These are phyloP conservation scores for Trichophyton simii DNA, from an alignment of 2,329 filamentous ascomycete genomes.

Conservation along the genomic window DNA sequence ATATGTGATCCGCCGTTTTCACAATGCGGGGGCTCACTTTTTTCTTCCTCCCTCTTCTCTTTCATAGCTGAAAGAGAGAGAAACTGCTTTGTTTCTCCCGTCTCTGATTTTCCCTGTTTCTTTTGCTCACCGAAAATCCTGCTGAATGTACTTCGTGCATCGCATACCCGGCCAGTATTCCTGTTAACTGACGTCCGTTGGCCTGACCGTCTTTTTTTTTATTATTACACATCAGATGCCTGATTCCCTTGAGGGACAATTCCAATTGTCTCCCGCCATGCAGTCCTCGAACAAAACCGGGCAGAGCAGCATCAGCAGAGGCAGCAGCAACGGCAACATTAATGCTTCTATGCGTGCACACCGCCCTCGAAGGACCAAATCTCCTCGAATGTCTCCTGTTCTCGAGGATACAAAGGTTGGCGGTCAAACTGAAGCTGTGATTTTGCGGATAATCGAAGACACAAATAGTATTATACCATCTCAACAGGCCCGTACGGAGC, in stretches of 20 bases:
- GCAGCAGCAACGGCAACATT: not conserved
- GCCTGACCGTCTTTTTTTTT: constrained; percentile 6
- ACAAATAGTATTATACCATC: constrained; percentile 21
- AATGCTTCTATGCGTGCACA: constrained; percentile 26
- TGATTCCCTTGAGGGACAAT: constrained; percentile 17
- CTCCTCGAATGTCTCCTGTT: constrained; percentile 19
- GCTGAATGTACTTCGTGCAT: not conserved
- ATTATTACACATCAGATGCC: constrained; percentile 7
- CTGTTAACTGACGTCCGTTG: not conserved
- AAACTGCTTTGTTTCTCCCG: not conserved
- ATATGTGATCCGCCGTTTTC: constrained; percentile 4
- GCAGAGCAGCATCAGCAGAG: constrained; percentile 1
- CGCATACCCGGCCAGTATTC: constrained; percentile 1
- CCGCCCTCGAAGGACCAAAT: constrained; percentile 16
- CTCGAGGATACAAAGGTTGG: constrained; percentile 21
- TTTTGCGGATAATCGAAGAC: constrained; percentile 29
- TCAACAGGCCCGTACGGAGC: constrained; percentile 13
- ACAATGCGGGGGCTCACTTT: not conserved
- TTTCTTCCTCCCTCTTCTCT: not conserved
- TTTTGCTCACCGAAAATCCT: constrained; percentile 1
- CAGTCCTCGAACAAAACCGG: constrained; percentile 19
- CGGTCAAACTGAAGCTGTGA: constrained; percentile 25
- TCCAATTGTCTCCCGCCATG: constrained; percentile 31
- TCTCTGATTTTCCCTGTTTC: not conserved
- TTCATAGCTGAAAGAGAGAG: not conserved